A percentile compares a stretch with the other conserved stretches of the same genome.
phyloP scores from a whole-genome alignment of 73 alveolate genomes.

The Symbiodinium pilosum region DNA sequence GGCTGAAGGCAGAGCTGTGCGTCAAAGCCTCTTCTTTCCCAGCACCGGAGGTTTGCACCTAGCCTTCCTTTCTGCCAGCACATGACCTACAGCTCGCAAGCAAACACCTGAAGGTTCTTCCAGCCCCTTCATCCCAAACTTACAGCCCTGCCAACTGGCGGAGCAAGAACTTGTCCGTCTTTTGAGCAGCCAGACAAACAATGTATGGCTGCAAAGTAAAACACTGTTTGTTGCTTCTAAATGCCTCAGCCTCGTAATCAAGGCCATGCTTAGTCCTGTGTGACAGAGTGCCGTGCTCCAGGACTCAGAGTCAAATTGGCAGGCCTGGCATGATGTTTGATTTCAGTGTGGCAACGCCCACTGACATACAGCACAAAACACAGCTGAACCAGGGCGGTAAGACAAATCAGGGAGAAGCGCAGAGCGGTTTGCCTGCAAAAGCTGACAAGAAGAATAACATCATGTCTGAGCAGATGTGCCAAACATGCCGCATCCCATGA shows the following conservation, averaged over 20 bases:
- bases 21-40: background rate
- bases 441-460: background rate
- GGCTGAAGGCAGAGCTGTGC: background rate
- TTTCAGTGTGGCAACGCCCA: background rate
- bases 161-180: no score
- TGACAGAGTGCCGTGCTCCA: background rate
- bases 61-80: no score
- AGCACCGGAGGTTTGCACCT: no score
- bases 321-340: background rate
- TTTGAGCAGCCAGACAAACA: no score
- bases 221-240: no score
- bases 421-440: background rate
- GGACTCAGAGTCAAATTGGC: background rate
- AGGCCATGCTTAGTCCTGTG: background rate
- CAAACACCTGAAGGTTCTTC: no score
- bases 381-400: background rate
- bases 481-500: no score
- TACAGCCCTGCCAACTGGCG: no score
- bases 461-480: no score
- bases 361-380: background rate
- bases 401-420: conserved; percentile 6
- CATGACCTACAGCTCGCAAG: no score
- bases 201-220: no score
- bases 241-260: background rate
- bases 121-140: no score